These are phyloP conservation scores for Tetracentron sinense DNA, from an alignment of 164 flowering plant species.

Conservation along the genomic window DNA sequence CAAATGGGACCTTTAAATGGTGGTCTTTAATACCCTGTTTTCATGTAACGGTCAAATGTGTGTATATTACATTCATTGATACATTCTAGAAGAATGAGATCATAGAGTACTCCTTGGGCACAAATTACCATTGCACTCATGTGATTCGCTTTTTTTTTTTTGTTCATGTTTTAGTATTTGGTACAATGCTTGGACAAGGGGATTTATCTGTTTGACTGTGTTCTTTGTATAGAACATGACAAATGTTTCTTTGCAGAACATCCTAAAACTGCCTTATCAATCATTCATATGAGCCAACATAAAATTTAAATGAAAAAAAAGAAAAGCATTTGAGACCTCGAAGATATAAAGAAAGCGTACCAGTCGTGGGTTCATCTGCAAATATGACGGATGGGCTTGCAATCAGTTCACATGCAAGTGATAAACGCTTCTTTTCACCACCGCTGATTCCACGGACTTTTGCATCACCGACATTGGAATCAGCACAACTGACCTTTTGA, in stretches of 20 bases:
- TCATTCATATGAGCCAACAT: neutral
- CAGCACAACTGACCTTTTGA: constrained; percentile 86
- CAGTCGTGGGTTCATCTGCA: constrained; percentile 99
- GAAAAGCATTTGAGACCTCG: neutral
- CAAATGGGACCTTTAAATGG: too few relatives aligned
- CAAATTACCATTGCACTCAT: neutral
- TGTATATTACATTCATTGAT: too few relatives aligned
- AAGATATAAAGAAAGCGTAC: constrained; percentile 29
- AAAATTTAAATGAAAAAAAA: neutral
- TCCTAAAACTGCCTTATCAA: neutral
- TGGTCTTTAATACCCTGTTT: too few relatives aligned
- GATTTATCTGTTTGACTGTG: neutral
- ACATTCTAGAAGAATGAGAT: too few relatives aligned
- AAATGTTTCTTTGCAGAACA: neutral
- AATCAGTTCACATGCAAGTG: constrained; percentile 96
- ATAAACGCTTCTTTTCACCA: constrained; percentile 93
- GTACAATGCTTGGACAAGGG: neutral
- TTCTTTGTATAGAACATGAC: neutral
- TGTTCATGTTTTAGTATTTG: neutral
- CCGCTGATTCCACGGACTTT: constrained; percentile 98
- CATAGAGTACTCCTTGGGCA: too few relatives aligned
- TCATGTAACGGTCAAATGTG: too few relatives aligned
- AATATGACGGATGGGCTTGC: constrained; percentile 97
- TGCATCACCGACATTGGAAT: constrained; percentile 87
- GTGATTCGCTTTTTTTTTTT: neutral